phyloP scores from a whole-genome alignment of 75 land plant species.

The Adiantum capillusveneris region DNA sequence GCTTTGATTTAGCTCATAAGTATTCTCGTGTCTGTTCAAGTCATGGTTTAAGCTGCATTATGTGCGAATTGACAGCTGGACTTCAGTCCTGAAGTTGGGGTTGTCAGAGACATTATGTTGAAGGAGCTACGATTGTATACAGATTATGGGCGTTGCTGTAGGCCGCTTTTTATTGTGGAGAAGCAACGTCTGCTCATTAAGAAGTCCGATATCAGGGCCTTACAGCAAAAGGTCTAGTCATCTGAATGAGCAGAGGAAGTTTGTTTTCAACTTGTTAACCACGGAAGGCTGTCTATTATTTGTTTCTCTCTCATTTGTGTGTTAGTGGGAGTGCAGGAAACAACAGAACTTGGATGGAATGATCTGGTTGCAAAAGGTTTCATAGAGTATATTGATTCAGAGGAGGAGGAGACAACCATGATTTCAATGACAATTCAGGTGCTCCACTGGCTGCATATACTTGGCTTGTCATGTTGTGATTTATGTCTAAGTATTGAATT shows the following conservation, averaged over 20 bases:
- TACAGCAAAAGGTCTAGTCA: constrained; percentile 69
- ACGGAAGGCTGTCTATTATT: no score
- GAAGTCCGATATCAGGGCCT: constrained; percentile 69
- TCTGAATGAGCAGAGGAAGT: neutral
- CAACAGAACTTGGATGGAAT: constrained; percentile 89
- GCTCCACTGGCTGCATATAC: neutral
- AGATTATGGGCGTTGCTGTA: constrained; percentile 98
- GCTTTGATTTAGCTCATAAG: no score
- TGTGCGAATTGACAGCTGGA: constrained; percentile 54
- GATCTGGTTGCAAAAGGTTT: constrained; percentile 91
- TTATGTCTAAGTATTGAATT: no score
- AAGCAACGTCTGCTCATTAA: constrained; percentile 87
- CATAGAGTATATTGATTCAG: constrained; percentile 97
- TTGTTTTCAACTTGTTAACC: no score
- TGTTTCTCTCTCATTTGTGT: neutral
- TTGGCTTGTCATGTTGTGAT: neutral
- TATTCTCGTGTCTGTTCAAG: no score
- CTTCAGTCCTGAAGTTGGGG: constrained; percentile 98
- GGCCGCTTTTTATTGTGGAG: constrained; percentile 96
- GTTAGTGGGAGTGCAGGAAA: constrained; percentile 42
- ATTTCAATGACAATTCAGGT: constrained; percentile 96
- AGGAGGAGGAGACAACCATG: constrained; percentile 99
- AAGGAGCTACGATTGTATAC: constrained; percentile 91
- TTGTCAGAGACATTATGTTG: constrained; percentile 84
- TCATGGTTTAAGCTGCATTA: constrained; percentile 2